Conservation (phyloP, 148 eudicot genomes). For the Agrostemma githago region DNA sequence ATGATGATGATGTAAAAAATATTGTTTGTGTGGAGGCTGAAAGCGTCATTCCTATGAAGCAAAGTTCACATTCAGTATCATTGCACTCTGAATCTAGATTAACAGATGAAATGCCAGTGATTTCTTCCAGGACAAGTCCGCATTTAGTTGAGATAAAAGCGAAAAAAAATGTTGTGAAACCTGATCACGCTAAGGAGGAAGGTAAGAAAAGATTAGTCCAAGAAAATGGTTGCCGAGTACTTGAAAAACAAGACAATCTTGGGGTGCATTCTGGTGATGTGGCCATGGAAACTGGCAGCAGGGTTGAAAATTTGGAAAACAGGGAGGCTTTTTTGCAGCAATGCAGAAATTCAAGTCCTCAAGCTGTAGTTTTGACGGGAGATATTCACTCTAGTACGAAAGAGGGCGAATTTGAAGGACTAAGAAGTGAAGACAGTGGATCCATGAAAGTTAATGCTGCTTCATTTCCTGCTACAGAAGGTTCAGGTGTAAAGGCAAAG, state of each 20-base stretch:
- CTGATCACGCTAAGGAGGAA: conserved; percentile 13
- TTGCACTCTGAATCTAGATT: conserved; percentile 19
- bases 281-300: conserved; percentile 20
- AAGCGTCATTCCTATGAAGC: conserved; percentile 14
- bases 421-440: conserved; percentile 7
- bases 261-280: conserved; percentile 13
- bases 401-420: conserved; percentile 2
- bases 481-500: conserved; percentile 37
- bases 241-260: conserved; percentile 21
- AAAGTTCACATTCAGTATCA: conserved; percentile 18
- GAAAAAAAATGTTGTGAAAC: conserved; percentile 12
- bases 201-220: conserved; percentile 17
- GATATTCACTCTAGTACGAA: conserved; percentile 8
- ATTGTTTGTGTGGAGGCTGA: conserved; percentile 7
- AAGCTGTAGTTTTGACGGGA: conserved; percentile 4
- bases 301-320: conserved; percentile 21
- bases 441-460: conserved; percentile 22
- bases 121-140: conserved; percentile 17
- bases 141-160: conserved; percentile 18
- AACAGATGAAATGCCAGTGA: conserved; percentile 15
- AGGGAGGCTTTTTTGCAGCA: conserved; percentile 19
- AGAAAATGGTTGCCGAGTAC: conserved; percentile 13
- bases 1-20: neutral
- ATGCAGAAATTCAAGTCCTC: neutral
- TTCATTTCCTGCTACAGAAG: conserved; percentile 21